Evolutionary conservation across 176 grass and related monocot species (phyloP).

Genomic region (Neostapfia colusana): DNA sequence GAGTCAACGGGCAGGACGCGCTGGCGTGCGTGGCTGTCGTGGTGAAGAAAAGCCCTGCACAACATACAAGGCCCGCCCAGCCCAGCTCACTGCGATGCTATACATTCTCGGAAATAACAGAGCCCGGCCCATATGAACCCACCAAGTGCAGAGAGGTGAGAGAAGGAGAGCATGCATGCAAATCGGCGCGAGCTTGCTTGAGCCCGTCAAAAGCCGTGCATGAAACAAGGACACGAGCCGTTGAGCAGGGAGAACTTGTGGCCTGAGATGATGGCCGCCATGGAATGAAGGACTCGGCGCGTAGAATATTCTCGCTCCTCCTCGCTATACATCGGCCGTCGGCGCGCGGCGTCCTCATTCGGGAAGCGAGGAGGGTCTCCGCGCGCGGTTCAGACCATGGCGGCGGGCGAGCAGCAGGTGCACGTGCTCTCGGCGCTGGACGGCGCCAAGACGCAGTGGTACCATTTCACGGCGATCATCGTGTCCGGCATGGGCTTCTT

Average conservation of each 20-base stretch:
- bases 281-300: slow-evolving; percentile 17
- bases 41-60: background rate
- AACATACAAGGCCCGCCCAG: background rate
- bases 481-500: slow-evolving; percentile 62
- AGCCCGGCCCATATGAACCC: too few species aligned
- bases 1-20: background rate
- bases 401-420: slow-evolving; percentile 5
- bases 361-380: background rate
- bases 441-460: slow-evolving; percentile 52
- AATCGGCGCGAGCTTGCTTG: background rate
- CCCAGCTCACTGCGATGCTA: background rate
- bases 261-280: slow-evolving; percentile 1
- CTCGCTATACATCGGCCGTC: slow-evolving; percentile 26
- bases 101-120: too few species aligned
- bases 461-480: slow-evolving; percentile 59
- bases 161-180: background rate
- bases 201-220: slow-evolving; percentile 36
- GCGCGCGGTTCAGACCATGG: background rate
- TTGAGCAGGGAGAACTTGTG: slow-evolving; percentile 12
- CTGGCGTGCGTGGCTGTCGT: background rate
- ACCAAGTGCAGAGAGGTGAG: too few species aligned
- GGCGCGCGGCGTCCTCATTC: background rate
- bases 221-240: slow-evolving; percentile 8
- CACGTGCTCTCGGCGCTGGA: slow-evolving; percentile 40
- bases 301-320: slow-evolving; percentile 33